Evolutionary conservation across 148 eudicot species (phyloP), one percentile per base, ranked within the genome.

Genomic region (Fagopyrum esculentum): DNA sequence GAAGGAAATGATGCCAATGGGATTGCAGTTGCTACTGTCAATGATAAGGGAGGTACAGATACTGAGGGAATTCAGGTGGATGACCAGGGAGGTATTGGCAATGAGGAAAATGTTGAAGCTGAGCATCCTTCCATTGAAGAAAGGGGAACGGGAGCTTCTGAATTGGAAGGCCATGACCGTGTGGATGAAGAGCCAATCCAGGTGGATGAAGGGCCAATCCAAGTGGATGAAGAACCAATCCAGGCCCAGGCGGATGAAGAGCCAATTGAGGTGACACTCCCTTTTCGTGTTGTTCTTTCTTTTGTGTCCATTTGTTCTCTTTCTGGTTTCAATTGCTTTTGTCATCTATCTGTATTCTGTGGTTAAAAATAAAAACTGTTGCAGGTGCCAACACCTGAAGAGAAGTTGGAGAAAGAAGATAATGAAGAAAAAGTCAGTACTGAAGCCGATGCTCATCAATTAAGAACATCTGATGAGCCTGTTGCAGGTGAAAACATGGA

Each of bases 161-260:
- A 48, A 79, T 75, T 55, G 9, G 50, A 57, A 77, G 77, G 73
- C 55, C 73, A 63, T n/a, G 76, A 75, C 81, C 78, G 77, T 43
- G 63, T 69, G 19, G 80, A 72, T 70, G 88, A 82, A 73, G 79
- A 81, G 48, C 73, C 80, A 45, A n/a, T 16, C 30, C 80, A 13
- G 40, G 40, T 35, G 40, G 40, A 35, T 70, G 88, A 82, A 73
- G 79, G 81, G 48, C 73, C 80, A 45, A n/a, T 16, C 30, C 80
- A 13, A 1, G 40, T 35, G 40, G 40, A 35, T 1, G 40, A 35
- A 35, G 40, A 1, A 1, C 40, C 40, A 35, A 35, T 35, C 40
- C 40, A n/a, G n/a, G n/a, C n/a, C n/a, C n/a, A n/a, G 40, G 40
- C 40, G 40, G 40, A 35, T 35, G 40, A 35, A 35, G 40, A 35